phyloP scores from a whole-genome alignment of 1,139 yeast genomes.

The Hemisphaericaspora xylanilytica region DNA sequence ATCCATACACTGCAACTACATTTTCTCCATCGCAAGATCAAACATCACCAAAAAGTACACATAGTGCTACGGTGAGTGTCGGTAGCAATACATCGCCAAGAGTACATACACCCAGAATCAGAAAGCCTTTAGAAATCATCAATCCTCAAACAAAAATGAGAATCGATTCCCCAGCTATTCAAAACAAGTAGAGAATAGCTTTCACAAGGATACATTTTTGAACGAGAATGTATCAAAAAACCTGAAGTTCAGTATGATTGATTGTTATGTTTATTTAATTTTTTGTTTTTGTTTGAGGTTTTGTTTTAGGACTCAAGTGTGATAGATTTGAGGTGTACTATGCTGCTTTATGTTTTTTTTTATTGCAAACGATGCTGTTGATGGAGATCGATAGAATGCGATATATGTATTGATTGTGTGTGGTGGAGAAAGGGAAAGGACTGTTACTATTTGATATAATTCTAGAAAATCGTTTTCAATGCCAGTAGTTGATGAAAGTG shows the following conservation, averaged over 20 bases:
- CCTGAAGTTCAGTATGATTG: slow-evolving; percentile 2
- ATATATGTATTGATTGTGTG: not conserved
- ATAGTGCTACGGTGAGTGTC: slow-evolving; percentile 7
- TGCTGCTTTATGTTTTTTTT: not conserved
- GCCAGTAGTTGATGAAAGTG: too few relatives aligned
- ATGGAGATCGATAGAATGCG: not conserved
- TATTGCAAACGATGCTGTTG: not conserved
- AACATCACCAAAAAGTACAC: slow-evolving; percentile 7
- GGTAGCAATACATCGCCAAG: slow-evolving; percentile 29
- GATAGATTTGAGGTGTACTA: not conserved
- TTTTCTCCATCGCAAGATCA: slow-evolving; percentile 43
- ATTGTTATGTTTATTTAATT: slow-evolving; percentile 1
- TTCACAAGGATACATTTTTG: not conserved
- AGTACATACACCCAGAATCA: slow-evolving; percentile 54
- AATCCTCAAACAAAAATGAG: slow-evolving; percentile 76
- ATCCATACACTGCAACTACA: slow-evolving; percentile 58
- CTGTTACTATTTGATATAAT: not conserved
- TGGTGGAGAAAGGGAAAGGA: not conserved
- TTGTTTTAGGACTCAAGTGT: slow-evolving; percentile 1
- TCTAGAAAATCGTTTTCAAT: not conserved
- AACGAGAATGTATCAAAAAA: not conserved
- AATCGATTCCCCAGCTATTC: slow-evolving; percentile 52
- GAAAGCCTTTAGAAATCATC: slow-evolving; percentile 69
- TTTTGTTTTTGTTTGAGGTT: slow-evolving; percentile 1
- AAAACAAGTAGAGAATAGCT: slow-evolving; percentile 10